Percentiles rank a stretch among this genome's conserved stretches.
Evolutionary conservation across 2,329 filamentous ascomycete species (phyloP).

Genomic region (Sporothrix euskadiensis): DNA sequence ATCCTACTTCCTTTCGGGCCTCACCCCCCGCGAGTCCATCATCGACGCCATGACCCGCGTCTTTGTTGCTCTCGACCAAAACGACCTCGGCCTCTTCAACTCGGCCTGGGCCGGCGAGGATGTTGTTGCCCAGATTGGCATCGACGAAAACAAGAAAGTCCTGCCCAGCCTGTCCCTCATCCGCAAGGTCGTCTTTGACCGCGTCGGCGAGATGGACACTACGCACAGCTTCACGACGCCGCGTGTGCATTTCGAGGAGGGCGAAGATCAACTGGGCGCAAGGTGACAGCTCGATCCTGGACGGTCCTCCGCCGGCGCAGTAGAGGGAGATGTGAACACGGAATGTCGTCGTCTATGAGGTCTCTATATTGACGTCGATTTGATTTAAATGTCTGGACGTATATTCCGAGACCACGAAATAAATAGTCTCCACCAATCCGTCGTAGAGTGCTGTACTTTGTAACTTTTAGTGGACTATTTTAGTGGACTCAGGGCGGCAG

Average conservation of each 20-base stretch:
- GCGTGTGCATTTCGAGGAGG: conserved; percentile 11
- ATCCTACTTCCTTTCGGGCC: not conserved
- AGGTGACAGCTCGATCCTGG: conserved; percentile 1
- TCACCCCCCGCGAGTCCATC: conserved; percentile 13
- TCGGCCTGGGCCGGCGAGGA: conserved; percentile 12
- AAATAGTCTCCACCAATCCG: not conserved
- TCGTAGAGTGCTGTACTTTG: no score
- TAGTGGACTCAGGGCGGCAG: not conserved
- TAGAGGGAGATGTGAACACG: not conserved
- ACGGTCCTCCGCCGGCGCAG: not conserved
- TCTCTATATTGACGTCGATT: not conserved
- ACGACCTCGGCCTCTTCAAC: conserved; percentile 12
- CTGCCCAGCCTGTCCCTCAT: conserved; percentile 8
- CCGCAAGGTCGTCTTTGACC: conserved; percentile 10
- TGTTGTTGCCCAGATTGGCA: not conserved
- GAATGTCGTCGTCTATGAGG: not conserved
- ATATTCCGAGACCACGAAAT: no score
- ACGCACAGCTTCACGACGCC: conserved; percentile 9
- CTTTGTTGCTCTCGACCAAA: not conserved
- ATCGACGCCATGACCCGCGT: conserved; percentile 16
- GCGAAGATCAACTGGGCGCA: not conserved
- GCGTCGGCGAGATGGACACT: conserved; percentile 9
- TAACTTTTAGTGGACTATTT: not conserved
- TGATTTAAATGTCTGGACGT: not conserved
- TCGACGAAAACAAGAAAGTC: conserved; percentile 3